A percentile compares a stretch with the other conserved stretches of the same genome.
phyloP scores from a whole-genome alignment of 2,329 filamentous ascomycete species.

The Fusarium coffeatum region DNA sequence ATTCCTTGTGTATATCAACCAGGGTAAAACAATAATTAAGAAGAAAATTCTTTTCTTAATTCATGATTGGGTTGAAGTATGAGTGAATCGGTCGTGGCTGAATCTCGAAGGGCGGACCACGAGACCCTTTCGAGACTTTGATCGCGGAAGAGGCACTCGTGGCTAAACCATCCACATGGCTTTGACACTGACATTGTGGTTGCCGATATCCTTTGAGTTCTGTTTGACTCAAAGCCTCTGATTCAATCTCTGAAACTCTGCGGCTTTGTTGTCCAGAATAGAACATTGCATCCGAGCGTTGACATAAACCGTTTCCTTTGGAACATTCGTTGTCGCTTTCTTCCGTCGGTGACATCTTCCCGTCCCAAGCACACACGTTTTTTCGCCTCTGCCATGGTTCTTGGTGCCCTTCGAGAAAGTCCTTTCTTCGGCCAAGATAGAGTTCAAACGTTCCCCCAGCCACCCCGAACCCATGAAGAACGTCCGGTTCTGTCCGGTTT shows the following conservation, averaged over 20 bases:
- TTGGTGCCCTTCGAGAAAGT: slow-evolving; percentile 26
- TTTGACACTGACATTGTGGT: slow-evolving; percentile 10
- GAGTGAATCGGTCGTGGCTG: slow-evolving; percentile 14
- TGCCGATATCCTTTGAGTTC: slow-evolving; percentile 22
- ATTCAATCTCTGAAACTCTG: slow-evolving; percentile 30
- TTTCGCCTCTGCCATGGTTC: slow-evolving; percentile 14
- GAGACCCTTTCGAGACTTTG: slow-evolving; percentile 21
- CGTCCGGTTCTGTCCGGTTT: neutral
- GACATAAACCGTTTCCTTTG: slow-evolving; percentile 15
- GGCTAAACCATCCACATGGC: slow-evolving; percentile 31
- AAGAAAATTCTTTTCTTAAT: slow-evolving; percentile 19
- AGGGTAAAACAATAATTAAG: neutral
- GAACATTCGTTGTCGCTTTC: neutral
- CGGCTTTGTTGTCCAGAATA: slow-evolving; percentile 29
- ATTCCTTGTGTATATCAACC: neutral
- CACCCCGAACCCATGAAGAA: slow-evolving; percentile 6
- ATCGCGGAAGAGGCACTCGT: slow-evolving; percentile 40
- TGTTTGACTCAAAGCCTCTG: slow-evolving; percentile 31
- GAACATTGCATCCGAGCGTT: neutral
- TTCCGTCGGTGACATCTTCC: slow-evolving; percentile 21
- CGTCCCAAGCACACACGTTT: slow-evolving; percentile 1
- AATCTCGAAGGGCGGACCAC: slow-evolving; percentile 20
- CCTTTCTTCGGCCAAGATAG: slow-evolving; percentile 11
- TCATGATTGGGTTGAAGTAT: slow-evolving; percentile 22
- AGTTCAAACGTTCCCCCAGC: slow-evolving; percentile 33